Base-by-base conservation (phyloP, 179 eudicot species). In the Drosera spatulata region DNA sequence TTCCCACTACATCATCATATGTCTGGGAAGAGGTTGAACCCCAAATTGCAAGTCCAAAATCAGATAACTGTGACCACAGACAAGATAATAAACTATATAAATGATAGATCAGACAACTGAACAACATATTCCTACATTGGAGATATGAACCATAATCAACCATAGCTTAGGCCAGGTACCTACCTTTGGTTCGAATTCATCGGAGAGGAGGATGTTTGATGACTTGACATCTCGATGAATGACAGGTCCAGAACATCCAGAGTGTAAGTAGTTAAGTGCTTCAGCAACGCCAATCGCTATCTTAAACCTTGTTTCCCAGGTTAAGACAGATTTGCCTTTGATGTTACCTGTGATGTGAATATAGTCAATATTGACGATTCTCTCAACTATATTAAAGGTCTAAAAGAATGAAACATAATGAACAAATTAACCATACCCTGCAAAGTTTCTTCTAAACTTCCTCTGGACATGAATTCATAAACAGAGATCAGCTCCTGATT, bases 371-470 rank as follows among this genome's bases (percentile, higher is more conserved):
- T 9, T 47, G 42, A 4, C 39, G 38, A 47, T 49, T 38, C 38
- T 60, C 5, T 39, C 48, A 37, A 39, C 8, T 10, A 10, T 12
- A 10, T n/a, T 50, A 10, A 10, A 50, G 13, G n/a, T 50, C 12
- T 33, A 49, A 1, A 60, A 49, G 12, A 15, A 49, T 4, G n/a
- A 41, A 6, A 51, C 40, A 52, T 56, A 62, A 53, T 5, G 39
- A 10, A 10, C 12, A 10, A 43, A 13, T 6, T 47, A 62, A 42
- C 33, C 67, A 54, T 60, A 78, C 82, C 74, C 54, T 78, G 82
- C 58, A 78, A 74, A 66, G 71, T 78, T 15, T 78, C 82, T 71
- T 78, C 82, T 69, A 78, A 64, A 69, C 82, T 74, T 61, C 82
- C 82, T 78, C 71, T 59, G 42, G 82, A 65, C 56, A 74, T 47